phyloP scores from a whole-genome alignment of 148 eudicot species.

The Limonium bicolor region DNA sequence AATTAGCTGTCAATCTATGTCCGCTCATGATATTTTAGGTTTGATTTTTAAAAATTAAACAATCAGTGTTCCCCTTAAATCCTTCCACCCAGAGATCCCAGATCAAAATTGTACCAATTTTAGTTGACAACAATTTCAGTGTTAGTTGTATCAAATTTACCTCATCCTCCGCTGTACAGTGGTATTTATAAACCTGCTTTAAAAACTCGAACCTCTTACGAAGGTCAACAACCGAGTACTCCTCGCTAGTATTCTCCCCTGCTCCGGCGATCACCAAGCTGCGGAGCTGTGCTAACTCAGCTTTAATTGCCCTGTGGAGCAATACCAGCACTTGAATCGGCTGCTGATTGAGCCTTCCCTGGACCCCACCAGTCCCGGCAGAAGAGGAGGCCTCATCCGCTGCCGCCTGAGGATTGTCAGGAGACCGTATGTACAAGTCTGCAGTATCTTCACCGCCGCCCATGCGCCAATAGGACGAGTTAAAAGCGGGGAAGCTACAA shows the following conservation, averaged over 20 bases:
- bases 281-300: slow-evolving; percentile 39
- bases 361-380: slow-evolving; percentile 7
- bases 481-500: too few species aligned
- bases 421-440: too few species aligned
- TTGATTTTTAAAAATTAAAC: slow-evolving; percentile 1
- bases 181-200: slow-evolving; percentile 51
- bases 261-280: slow-evolving; percentile 21
- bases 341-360: slow-evolving; percentile 16
- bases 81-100: too few species aligned
- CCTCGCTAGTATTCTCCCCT: slow-evolving; percentile 10
- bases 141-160: too few species aligned
- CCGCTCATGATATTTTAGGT: too few species aligned
- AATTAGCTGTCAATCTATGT: too few species aligned
- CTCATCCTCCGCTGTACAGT: slow-evolving; percentile 80
- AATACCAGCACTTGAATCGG: slow-evolving; percentile 43
- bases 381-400: neutral
- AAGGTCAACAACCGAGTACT: slow-evolving; percentile 25
- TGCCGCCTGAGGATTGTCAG: slow-evolving; percentile 7
- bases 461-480: too few species aligned
- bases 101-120: too few species aligned
- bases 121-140: too few species aligned
- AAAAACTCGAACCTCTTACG: slow-evolving; percentile 52
- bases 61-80: too few species aligned
- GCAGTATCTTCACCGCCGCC: too few species aligned
- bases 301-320: slow-evolving; percentile 48